Evolutionary conservation across 2,329 filamentous ascomycete species (phyloP).

Genomic region (Aaosphaeria pasadenensis): DNA sequence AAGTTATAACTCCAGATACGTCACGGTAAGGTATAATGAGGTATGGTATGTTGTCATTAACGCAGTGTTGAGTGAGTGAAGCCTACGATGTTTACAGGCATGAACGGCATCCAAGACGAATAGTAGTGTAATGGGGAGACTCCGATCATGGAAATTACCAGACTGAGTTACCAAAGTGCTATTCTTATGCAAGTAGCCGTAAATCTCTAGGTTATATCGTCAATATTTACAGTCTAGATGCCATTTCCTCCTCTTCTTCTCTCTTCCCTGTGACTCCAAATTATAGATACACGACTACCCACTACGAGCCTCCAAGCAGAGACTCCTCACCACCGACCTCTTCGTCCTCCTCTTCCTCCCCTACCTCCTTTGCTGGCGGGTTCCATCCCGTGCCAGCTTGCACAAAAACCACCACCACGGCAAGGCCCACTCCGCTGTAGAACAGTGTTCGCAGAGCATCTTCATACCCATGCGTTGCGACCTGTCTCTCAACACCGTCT

Average conservation of each 20-base stretch:
- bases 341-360: slow-evolving; percentile 15
- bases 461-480: slow-evolving; percentile 55
- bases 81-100: no score
- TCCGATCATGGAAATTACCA: no score
- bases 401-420: slow-evolving; percentile 47
- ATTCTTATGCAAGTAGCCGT: no score
- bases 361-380: slow-evolving; percentile 23
- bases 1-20: no score
- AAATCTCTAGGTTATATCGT: no score
- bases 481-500: slow-evolving; percentile 46
- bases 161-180: no score
- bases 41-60: no score
- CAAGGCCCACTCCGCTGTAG: slow-evolving; percentile 49
- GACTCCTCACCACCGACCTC: slow-evolving; percentile 20
- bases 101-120: no score
- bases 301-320: slow-evolving; percentile 15
- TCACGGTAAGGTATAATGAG: no score
- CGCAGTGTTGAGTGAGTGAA: no score
- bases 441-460: slow-evolving; percentile 54
- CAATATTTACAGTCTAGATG: no score
- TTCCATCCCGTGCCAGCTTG: slow-evolving; percentile 61
- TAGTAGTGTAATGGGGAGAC: no score
- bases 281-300: background rate
- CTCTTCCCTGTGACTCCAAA: background rate
- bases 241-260: background rate